Base-by-base conservation (phyloP, 2,329 filamentous ascomycete species). In the Penicillium sp. region DNA sequence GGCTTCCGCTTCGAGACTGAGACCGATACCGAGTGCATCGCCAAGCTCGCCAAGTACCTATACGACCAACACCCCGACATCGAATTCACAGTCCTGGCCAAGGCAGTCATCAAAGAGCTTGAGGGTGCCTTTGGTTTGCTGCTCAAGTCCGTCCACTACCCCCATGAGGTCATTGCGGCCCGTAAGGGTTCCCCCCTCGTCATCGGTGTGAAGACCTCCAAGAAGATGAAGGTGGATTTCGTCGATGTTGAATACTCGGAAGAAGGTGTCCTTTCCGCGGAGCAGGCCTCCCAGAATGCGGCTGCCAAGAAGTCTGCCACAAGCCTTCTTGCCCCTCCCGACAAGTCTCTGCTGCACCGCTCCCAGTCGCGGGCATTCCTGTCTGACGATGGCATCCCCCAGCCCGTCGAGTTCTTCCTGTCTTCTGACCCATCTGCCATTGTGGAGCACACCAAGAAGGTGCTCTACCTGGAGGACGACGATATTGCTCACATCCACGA, bases 171-270 rank as follows among this genome's bases (percentile, higher is more conserved):
- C 63, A 91, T 99, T 78, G 94, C 94, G 56, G 94, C 94, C 75
- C 91, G 94, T 71, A 99, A 99, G 86, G 94, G 94, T 80, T 99
- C 94, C 62, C 94, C 94, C 43, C 86, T 99, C 61, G 94, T 99
- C 64, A 91, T 99, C 70, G 94, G 94, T 80, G 94, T 99, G 75
- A 90, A 92, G 81, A 97, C 94, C 56, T 85, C 92, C 80, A 95
- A 90, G 84, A 96, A 96, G 82, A 97, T 99, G 94, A 99, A 97
- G 89, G 94, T 99, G 63, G 94, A 99, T 81, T 99, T 99, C 73
- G 94, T 99, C 75, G 94, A 99, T 76, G 94, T 99, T 62, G 94
- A 99, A 81, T 97, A 93, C 77, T 89, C 89, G 51, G 92, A 96
- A 71, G 91, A 96, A 70, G 87, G 88, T 71, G 85, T 89, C 66